Percentiles rank a stretch among this genome's conserved stretches.
Evolutionary conservation across 345 rosid species (phyloP).

Genomic region (Arabis alpina): DNA sequence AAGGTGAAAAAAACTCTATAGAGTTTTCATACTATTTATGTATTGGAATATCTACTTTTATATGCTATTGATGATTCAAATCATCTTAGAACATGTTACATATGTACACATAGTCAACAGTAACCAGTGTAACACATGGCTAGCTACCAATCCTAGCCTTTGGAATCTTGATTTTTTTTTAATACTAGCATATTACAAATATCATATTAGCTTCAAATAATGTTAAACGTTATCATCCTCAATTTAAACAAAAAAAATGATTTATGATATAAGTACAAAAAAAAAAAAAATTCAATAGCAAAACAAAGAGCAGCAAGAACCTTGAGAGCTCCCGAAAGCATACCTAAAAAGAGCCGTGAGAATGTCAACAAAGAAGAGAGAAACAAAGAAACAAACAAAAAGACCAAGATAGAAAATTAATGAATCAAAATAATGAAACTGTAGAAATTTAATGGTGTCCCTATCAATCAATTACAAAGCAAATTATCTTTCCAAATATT

Average conservation of each 20-base stretch:
- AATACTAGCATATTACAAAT: not conserved
- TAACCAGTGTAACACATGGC: conserved; percentile 33
- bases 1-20: not conserved
- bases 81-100: conserved; percentile 37
- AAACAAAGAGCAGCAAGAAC: conserved; percentile 30
- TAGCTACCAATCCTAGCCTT: conserved; percentile 29
- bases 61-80: conserved; percentile 10
- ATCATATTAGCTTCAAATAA: not conserved
- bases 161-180: conserved; percentile 12
- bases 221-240: not conserved
- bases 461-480: conserved; percentile 48
- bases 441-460: conserved; percentile 44
- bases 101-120: conserved; percentile 23
- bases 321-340: conserved; percentile 25
- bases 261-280: not conserved
- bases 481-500: conserved; percentile 55
- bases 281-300: no score
- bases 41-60: conserved; percentile 15
- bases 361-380: conserved; percentile 34
- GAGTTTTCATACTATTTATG: not conserved
- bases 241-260: not conserved
- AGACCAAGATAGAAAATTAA: conserved; percentile 24
- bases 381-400: conserved; percentile 36
- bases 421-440: conserved; percentile 9
- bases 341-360: conserved; percentile 32